Evolutionary conservation across 352 stramenopile species (phyloP).

Genomic region (Phytophthora chlamydospora): DNA sequence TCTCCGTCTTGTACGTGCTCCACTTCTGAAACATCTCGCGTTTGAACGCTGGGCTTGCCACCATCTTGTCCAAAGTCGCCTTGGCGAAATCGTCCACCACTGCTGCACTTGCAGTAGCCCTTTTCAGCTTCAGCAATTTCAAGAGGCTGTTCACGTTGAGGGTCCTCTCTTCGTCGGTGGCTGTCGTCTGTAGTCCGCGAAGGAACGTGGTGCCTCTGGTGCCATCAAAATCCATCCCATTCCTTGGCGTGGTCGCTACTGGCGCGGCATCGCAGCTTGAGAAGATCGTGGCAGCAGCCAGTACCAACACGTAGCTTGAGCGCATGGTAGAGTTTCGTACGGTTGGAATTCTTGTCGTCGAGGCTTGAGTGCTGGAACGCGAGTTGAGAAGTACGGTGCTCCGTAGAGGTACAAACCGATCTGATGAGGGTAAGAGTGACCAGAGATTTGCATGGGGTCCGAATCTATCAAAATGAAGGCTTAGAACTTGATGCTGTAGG

Average conservation of each 20-base stretch:
- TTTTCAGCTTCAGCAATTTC: neutral
- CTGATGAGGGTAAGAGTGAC: too few relatives aligned
- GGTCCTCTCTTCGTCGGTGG: constrained; percentile 2
- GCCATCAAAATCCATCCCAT: neutral
- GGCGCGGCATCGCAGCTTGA: neutral
- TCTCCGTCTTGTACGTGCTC: neutral
- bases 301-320: neutral
- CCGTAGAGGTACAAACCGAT: too few relatives aligned
- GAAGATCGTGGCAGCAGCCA: neutral
- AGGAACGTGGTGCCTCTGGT: neutral
- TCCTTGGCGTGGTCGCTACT: too few relatives aligned
- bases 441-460: too few relatives aligned
- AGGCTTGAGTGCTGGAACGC: neutral
- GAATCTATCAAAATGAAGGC: too few relatives aligned
- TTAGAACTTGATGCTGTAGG: too few relatives aligned
- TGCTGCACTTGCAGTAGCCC: neutral
- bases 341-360: too few relatives aligned
- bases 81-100: constrained; percentile 1
- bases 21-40: constrained; percentile 6
- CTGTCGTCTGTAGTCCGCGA: neutral
- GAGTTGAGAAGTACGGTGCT: neutral
- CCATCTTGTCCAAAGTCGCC: constrained; percentile 2
- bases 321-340: neutral
- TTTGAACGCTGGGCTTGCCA: constrained; percentile 1
- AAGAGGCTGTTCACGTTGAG: neutral